A percentile compares a stretch with the other conserved stretches of the same genome.
Conservation (phyloP, 352 stramenopile genomes). For the Globisporangium alternatum region DNA sequence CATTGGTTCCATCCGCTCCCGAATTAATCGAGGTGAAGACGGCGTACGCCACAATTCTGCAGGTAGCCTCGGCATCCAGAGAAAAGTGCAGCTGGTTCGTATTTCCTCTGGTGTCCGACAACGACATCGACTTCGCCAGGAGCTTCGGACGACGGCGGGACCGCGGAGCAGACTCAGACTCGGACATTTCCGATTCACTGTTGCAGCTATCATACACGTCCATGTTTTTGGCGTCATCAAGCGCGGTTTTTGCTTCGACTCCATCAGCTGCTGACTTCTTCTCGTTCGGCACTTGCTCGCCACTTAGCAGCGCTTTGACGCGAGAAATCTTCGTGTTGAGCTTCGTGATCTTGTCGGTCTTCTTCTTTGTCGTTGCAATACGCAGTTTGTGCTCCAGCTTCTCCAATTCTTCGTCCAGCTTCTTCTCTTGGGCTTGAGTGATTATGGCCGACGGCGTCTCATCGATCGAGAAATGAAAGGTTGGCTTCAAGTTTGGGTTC, state of each 20-base stretch:
- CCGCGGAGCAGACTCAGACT: slow-evolving; percentile 46
- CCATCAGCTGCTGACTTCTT: slow-evolving; percentile 34
- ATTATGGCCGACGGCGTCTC: slow-evolving; percentile 80
- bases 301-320: slow-evolving; percentile 73
- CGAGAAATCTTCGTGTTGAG: slow-evolving; percentile 81
- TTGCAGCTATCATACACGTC: slow-evolving; percentile 79
- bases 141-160: slow-evolving; percentile 23
- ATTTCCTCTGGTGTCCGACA: slow-evolving; percentile 24
- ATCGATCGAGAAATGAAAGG: slow-evolving; percentile 82
- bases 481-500: slow-evolving; percentile 56
- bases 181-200: slow-evolving; percentile 84
- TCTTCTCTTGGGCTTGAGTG: slow-evolving; percentile 88
- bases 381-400: slow-evolving; percentile 89
- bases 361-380: slow-evolving; percentile 89
- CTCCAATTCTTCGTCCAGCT: slow-evolving; percentile 87
- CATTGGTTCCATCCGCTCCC: slow-evolving; percentile 24
- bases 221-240: slow-evolving; percentile 26
- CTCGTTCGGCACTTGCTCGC: slow-evolving; percentile 66
- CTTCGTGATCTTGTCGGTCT: slow-evolving; percentile 85
- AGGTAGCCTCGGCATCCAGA: slow-evolving; percentile 78
- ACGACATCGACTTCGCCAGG: slow-evolving; percentile 19
- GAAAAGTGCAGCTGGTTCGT: slow-evolving; percentile 80
- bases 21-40: slow-evolving; percentile 57
- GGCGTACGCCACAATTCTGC: slow-evolving; percentile 73
- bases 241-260: slow-evolving; percentile 33